phyloP scores from a whole-genome alignment of 345 rosid genomes.

The Euphorbia tirucalli region DNA sequence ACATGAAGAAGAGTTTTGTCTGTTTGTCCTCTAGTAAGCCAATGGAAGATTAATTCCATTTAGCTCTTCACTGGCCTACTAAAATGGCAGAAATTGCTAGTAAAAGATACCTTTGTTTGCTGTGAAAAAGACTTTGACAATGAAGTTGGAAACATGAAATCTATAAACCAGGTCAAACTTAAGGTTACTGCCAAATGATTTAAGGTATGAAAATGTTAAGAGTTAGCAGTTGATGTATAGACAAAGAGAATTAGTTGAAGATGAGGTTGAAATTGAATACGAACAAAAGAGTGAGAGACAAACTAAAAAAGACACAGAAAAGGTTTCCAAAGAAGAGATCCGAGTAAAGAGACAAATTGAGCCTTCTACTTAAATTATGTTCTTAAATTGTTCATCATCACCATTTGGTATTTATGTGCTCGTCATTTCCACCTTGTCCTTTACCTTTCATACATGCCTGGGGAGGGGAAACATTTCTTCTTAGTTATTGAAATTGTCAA shows the following conservation, averaged over 20 bases:
- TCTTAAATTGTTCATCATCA: too few species aligned
- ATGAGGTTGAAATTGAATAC: constrained; percentile 12
- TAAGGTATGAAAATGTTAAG: neutral
- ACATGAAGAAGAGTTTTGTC: constrained; percentile 17
- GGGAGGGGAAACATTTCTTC: neutral
- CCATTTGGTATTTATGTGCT: constrained; percentile 31
- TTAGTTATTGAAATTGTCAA: neutral
- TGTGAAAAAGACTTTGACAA: neutral
- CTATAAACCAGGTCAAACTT: constrained; percentile 3
- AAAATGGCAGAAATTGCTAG: neutral
- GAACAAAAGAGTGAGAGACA: constrained; percentile 21
- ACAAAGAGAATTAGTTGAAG: constrained; percentile 19
- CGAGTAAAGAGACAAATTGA: constrained; percentile 44
- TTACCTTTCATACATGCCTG: neutral
- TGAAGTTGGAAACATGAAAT: neutral
- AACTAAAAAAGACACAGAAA: constrained; percentile 24
- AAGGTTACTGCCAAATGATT: constrained; percentile 1
- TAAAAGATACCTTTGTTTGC: neutral
- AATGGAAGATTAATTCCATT: constrained; percentile 16
- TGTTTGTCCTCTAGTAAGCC: constrained; percentile 29
- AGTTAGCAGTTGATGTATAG: constrained; percentile 19
- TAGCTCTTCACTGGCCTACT: neutral
- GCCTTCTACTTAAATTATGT: constrained; percentile 32
- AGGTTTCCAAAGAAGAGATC: constrained; percentile 47
- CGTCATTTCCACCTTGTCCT: constrained; percentile 27